phyloP scores from a whole-genome alignment of 257 asterid genomes.

The Solanum dulcamara region DNA sequence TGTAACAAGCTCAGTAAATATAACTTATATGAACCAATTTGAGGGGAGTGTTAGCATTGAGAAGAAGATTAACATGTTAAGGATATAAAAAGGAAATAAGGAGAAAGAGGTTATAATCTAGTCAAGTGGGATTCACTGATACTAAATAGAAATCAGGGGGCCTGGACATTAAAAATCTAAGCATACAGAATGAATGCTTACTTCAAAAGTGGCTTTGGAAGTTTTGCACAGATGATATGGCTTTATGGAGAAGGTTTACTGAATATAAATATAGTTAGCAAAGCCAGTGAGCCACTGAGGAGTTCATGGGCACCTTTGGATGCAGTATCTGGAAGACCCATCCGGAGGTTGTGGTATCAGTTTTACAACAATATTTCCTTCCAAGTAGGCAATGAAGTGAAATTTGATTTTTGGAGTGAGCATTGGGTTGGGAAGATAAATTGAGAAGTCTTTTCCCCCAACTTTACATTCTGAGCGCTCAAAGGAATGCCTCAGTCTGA shows the following conservation, averaged over 20 bases:
- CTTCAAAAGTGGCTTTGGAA: not conserved
- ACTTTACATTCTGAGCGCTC: not conserved
- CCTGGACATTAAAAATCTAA: not conserved
- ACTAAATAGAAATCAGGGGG: not conserved
- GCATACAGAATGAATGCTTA: not conserved
- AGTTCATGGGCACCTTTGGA: not conserved
- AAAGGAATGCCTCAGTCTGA: not conserved
- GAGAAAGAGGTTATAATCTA: not conserved
- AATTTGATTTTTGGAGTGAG: not conserved
- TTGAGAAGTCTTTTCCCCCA: not conserved
- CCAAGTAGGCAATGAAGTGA: not conserved
- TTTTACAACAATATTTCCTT: not conserved
- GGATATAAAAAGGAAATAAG: not conserved
- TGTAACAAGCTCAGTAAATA: not conserved
- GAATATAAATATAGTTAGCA: not conserved
- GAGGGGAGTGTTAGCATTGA: not conserved
- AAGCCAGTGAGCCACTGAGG: not conserved
- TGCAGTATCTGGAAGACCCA: not conserved
- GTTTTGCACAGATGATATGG: not conserved
- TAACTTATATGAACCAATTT: not conserved
- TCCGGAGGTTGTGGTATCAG: not conserved
- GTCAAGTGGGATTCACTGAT: not conserved
- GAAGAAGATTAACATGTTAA: not conserved
- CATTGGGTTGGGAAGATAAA: not conserved
- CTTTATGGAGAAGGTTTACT: not conserved